Conservation (phyloP, 2,329 filamentous ascomycete genomes). For the Rhinocladiella mackenziei region DNA sequence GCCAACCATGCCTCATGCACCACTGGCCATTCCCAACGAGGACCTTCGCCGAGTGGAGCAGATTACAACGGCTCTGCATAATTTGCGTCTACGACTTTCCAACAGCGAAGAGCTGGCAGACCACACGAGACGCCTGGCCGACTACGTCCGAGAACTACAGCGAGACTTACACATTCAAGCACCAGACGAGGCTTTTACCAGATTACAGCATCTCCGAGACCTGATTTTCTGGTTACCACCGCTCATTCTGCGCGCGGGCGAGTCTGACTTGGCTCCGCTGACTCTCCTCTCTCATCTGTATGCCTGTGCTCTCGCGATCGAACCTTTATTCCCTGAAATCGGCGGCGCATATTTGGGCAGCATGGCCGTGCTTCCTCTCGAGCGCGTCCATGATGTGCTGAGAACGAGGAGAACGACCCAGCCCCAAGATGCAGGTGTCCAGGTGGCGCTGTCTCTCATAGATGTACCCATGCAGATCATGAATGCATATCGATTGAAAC, state of each 20-base stretch:
- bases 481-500: constrained; percentile 63
- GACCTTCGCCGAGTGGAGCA: constrained; percentile 65
- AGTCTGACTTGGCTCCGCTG: constrained; percentile 71
- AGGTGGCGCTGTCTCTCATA: constrained; percentile 64
- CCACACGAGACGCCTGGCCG: constrained; percentile 64
- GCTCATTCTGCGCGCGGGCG: constrained; percentile 71
- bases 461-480: constrained; percentile 68
- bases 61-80: constrained; percentile 59
- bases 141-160: constrained; percentile 68
- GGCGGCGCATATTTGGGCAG: constrained; percentile 83
- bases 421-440: constrained; percentile 54
- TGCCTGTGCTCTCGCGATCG: constrained; percentile 78
- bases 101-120: constrained; percentile 66
- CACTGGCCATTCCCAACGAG: constrained; percentile 44
- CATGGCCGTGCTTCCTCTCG: constrained; percentile 73
- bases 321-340: constrained; percentile 87
- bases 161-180: constrained; percentile 66
- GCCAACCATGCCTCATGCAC: constrained; percentile 31
- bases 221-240: constrained; percentile 97
- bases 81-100: constrained; percentile 59
- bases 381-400: constrained; percentile 77
- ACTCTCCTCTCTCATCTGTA: constrained; percentile 89
- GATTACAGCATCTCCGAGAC: constrained; percentile 78
- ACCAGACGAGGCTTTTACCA: constrained; percentile 81
- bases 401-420: constrained; percentile 63